phyloP scores from a whole-genome alignment of 805 yeast species.

The Metschnikowia continentalis region DNA sequence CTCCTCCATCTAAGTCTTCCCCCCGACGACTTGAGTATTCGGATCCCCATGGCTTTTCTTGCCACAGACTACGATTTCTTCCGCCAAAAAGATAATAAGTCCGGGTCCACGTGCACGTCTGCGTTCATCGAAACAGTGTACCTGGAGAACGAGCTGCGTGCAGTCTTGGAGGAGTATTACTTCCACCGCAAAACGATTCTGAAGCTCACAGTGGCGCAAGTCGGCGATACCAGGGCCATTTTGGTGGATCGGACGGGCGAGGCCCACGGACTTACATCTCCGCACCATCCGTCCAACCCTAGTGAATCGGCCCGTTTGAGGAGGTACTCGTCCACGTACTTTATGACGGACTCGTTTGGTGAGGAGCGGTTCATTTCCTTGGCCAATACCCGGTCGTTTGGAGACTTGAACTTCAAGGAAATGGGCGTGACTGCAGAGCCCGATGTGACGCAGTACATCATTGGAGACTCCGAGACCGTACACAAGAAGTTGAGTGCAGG shows the following conservation, averaged over 20 bases:
- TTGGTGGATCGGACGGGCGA: conserved; percentile 77
- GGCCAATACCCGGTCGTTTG: conserved; percentile 93
- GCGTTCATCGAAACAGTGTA: conserved; percentile 51
- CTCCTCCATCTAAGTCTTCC: conserved; percentile 13
- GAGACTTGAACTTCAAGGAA: conserved; percentile 76
- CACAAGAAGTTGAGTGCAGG: conserved; percentile 35
- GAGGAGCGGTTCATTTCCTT: conserved; percentile 77
- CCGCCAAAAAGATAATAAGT: conserved; percentile 30
- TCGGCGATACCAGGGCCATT: conserved; percentile 88
- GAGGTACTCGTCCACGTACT: conserved; percentile 54
- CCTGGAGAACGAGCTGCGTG: conserved; percentile 25
- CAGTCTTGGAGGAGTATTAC: conserved; percentile 40
- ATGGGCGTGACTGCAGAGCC: conserved; percentile 93
- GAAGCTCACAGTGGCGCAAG: conserved; percentile 75
- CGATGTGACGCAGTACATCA: conserved; percentile 63
- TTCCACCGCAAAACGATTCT: conserved; percentile 66
- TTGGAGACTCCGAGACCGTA: conserved; percentile 50
- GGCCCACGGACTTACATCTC: conserved; percentile 72
- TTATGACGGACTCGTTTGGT: conserved; percentile 88
- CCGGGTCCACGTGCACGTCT: conserved; percentile 76
- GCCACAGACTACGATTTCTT: conserved; percentile 62
- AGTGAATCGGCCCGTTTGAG: conserved; percentile 70
- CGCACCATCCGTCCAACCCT: conserved; percentile 86
- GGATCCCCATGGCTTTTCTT: conserved; percentile 63
- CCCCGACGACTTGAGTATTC: conserved; percentile 53